Percentiles rank a stretch among this genome's conserved stretches.
Conservation (phyloP, 2,329 filamentous ascomycete genomes). For the Claviceps paspali region DNA sequence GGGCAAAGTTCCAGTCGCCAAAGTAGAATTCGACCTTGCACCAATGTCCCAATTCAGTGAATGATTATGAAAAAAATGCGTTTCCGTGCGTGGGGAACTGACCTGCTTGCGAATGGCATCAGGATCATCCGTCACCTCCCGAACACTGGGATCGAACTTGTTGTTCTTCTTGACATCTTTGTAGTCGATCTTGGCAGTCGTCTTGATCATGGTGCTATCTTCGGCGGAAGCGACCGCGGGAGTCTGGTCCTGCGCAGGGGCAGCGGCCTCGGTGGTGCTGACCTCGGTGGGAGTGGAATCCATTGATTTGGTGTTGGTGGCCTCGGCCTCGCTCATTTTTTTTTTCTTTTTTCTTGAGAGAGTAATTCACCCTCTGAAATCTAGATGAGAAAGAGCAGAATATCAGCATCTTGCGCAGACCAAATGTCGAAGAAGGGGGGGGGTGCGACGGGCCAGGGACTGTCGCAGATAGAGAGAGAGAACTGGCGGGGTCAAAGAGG, state of each 20-base stretch:
- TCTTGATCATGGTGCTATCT: constrained; percentile 25
- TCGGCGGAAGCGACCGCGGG: constrained; percentile 14
- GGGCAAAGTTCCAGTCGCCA: constrained; percentile 75
- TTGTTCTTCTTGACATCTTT: constrained; percentile 37
- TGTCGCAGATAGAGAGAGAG: background rate
- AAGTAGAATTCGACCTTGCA: constrained; percentile 92
- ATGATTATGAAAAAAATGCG: no score
- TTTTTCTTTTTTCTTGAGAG: no score
- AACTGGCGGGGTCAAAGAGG: background rate
- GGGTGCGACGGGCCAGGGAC: no score
- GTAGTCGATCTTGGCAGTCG: constrained; percentile 23
- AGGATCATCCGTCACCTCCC: constrained; percentile 60
- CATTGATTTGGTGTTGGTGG: constrained; percentile 8
- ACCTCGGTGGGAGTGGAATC: constrained; percentile 8
- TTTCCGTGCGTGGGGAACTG: no score
- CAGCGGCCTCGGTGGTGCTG: constrained; percentile 12
- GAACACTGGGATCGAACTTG: constrained; percentile 55
- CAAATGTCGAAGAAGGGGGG: background rate
- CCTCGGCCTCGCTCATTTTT: constrained; percentile 10
- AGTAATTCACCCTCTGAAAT: no score
- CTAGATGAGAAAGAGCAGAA: no score
- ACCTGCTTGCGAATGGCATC: constrained; percentile 73
- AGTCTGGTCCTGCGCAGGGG: constrained; percentile 10
- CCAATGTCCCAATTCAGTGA: background rate
- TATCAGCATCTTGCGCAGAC: background rate